Percentiles rank a stretch among this genome's conserved stretches.
Conservation (phyloP, 495 filamentous ascomycete species). For the Xylaria flabelliformis region DNA sequence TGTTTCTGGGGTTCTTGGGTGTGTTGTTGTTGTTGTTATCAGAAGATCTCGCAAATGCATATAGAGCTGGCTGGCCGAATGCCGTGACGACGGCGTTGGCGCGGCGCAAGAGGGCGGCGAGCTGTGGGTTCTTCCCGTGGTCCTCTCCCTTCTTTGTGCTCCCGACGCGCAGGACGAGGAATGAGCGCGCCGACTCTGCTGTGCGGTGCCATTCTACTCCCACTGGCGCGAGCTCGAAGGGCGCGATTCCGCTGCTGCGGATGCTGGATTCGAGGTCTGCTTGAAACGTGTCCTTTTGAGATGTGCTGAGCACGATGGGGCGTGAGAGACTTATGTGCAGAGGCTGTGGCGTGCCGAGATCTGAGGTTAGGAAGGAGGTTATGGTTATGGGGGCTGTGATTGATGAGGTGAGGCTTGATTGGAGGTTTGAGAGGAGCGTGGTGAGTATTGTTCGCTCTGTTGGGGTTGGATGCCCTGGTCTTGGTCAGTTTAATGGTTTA, state of each 20-base stretch:
- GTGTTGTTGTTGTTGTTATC: not conserved
- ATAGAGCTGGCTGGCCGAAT: constrained; percentile 77
- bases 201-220: constrained; percentile 52
- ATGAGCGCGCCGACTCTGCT: constrained; percentile 78
- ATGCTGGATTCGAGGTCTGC: constrained; percentile 47
- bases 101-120: constrained; percentile 67
- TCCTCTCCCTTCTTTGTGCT: constrained; percentile 5
- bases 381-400: constrained; percentile 35
- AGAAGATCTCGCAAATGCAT: constrained; percentile 44
- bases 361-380: constrained; percentile 72
- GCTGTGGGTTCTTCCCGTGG: constrained; percentile 49
- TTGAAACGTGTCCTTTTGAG: constrained; percentile 69
- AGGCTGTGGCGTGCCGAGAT: constrained; percentile 78
- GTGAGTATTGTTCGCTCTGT: constrained; percentile 61
- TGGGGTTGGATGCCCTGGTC: constrained; percentile 71
- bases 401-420: constrained; percentile 31
- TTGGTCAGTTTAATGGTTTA: constrained; percentile 40
- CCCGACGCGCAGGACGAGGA: constrained; percentile 73
- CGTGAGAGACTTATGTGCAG: constrained; percentile 90
- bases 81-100: constrained; percentile 66
- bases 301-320: constrained; percentile 69
- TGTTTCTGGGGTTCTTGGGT: not conserved
- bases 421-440: constrained; percentile 54
- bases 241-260: constrained; percentile 34
- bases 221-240: constrained; percentile 43